Evolutionary conservation across 257 asterid species (phyloP).

Genomic region (Plantago major): DNA sequence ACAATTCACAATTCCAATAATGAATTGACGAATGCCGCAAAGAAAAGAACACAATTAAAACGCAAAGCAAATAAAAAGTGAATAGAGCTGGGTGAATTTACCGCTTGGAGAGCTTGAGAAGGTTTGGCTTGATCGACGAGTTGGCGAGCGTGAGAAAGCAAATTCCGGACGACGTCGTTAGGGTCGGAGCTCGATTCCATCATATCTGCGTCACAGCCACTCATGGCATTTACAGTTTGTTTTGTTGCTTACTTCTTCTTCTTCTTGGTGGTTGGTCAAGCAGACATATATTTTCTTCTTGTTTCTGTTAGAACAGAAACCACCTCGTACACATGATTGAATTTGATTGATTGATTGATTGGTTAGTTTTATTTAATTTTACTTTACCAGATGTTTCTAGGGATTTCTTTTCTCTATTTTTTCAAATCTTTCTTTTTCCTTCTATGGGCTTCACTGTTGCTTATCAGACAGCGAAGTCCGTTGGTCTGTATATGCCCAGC

Average conservation of each 20-base stretch:
- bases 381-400: conserved; percentile 48
- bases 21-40: neutral
- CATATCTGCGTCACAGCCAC: conserved; percentile 57
- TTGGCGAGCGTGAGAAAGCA: conserved; percentile 74
- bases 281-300: too few relatives aligned
- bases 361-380: too few relatives aligned
- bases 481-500: too few relatives aligned
- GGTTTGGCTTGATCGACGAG: conserved; percentile 73
- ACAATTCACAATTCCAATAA: neutral
- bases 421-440: neutral
- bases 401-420: conserved; percentile 25
- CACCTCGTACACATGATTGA: too few relatives aligned
- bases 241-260: too few relatives aligned
- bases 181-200: conserved; percentile 50
- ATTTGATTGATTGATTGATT: too few relatives aligned
- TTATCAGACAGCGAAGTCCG: too few relatives aligned
- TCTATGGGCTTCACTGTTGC: neutral
- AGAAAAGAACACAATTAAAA: too few relatives aligned
- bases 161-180: conserved; percentile 35
- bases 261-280: too few relatives aligned
- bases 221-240: conserved; percentile 60
- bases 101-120: conserved; percentile 89
- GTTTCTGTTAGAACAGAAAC: too few relatives aligned
- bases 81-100: too few relatives aligned
- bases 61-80: neutral